Evolutionary conservation across 2,329 filamentous ascomycete genomes (phyloP), one percentile per base, ranked within the genome.

Genomic region (Colletotrichum sp.): DNA sequence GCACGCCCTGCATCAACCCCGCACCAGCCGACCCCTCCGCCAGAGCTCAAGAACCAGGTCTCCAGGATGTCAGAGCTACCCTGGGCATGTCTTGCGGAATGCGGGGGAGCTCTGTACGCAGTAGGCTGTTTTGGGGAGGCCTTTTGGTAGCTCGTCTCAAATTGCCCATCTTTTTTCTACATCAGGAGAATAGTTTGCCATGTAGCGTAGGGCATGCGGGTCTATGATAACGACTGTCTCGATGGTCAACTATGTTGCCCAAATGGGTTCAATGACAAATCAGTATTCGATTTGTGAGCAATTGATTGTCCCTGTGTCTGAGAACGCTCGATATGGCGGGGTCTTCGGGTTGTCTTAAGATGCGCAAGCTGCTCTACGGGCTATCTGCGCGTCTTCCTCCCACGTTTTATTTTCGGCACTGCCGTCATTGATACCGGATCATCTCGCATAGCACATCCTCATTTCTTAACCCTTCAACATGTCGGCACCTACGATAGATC

Each of bases 401-500:
- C n/a, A 52, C 12, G n/a, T 52, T 24, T 52, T 48, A 21, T 52
- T 21, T 7, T 52, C n/a, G 10, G 43, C n/a, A 52, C 43, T 52
- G 10, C 28, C 5, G 15, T 58, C 16, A 9, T 18, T 30, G 43
- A 13, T 13, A 52, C 43, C 43, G 12, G 6, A 26, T 58, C 12
- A 32, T 16, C 10, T 34, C 10, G 8, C 61, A 4, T 16, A 10
- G 32, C 15, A 58, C 6, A 21, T 58, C 16, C n/a, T 15, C 16
- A n/a, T 28, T 15, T 15, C n/a, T 21, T 16, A 26, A 16, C 3
- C 26, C 12, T n/a, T 10, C 30, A 68, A 56, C 2, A 77, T 77
- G 75, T 70, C 77, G 8, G 60, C 69, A 10, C 67, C 71, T n/a
- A 61, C 67, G 8, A 83, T 90, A 75, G 89, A 93, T 79, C 88